phyloP scores from a whole-genome alignment of 768 basidiomycete species.

The Suillus sp. region DNA sequence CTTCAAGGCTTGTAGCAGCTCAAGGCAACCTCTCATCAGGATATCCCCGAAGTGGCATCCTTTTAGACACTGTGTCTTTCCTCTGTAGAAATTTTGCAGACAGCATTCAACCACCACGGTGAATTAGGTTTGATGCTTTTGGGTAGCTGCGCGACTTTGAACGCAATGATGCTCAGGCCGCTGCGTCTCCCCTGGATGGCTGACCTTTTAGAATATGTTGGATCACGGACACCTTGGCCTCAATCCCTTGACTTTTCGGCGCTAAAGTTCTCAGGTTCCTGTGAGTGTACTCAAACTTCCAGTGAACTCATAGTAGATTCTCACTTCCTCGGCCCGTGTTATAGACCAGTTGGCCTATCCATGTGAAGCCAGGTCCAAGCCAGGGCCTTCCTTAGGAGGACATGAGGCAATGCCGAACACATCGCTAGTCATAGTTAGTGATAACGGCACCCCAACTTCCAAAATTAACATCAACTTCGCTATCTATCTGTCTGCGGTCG shows the following conservation, averaged over 20 bases:
- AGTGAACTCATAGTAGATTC: background rate
- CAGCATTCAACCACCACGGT: background rate
- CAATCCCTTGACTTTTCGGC: background rate
- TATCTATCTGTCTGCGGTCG: background rate
- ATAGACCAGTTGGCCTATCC: background rate
- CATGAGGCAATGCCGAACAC: background rate
- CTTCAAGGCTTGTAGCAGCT: background rate
- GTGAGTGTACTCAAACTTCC: background rate
- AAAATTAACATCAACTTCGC: background rate
- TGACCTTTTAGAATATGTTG: background rate
- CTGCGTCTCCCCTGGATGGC: background rate
- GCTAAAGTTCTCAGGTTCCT: background rate
- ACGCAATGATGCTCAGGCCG: background rate
- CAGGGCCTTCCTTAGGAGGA: background rate
- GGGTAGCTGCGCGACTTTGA: background rate
- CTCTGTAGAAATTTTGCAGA: background rate
- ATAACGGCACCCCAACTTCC: background rate
- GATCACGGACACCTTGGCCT: background rate
- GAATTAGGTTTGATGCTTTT: background rate
- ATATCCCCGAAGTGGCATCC: background rate
- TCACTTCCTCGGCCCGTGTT: background rate
- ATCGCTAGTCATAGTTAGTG: background rate
- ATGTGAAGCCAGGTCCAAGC: background rate
- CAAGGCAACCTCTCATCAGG: background rate
- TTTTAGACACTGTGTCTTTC: background rate